phyloP scores from a whole-genome alignment of 768 basidiomycete species.

The Asterophora parasitica region DNA sequence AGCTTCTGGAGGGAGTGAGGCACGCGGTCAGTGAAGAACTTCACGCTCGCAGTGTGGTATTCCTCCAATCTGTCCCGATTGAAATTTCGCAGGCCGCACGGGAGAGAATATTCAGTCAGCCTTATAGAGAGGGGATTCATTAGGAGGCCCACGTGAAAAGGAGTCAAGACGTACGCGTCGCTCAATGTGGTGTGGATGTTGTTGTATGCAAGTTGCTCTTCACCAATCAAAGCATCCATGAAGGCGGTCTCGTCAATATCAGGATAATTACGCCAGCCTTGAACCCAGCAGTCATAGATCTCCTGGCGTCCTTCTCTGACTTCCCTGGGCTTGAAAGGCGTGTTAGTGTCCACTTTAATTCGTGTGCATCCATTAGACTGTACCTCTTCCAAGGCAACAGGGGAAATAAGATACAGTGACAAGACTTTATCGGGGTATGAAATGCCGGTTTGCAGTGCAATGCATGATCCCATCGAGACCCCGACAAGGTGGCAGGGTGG shows the following conservation, averaged over 20 bases:
- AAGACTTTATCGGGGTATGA: no score
- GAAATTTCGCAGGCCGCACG: no score
- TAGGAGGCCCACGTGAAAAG: no score
- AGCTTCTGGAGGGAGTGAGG: no score
- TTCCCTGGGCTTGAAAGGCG: slow-evolving; percentile 23
- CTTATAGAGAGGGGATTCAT: no score
- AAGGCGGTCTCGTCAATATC: slow-evolving; percentile 4
- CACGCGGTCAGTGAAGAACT: no score
- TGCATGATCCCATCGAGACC: slow-evolving; percentile 31
- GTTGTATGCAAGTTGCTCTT: no score
- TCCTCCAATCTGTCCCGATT: no score
- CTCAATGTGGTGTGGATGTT: slow-evolving; percentile 16
- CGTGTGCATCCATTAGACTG: not conserved
- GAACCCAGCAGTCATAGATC: slow-evolving; percentile 18
- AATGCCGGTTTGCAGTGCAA: slow-evolving; percentile 29
- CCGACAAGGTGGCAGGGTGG: slow-evolving; percentile 36
- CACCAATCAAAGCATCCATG: slow-evolving; percentile 4
- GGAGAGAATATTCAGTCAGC: no score
- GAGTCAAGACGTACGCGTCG: slow-evolving; percentile 24
- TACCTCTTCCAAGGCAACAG: slow-evolving; percentile 30
- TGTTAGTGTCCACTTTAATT: not conserved
- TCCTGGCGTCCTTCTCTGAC: slow-evolving; percentile 30
- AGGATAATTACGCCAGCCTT: slow-evolving; percentile 6
- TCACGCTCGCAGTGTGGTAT: no score
- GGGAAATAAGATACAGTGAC: slow-evolving; percentile 32